phyloP scores from a whole-genome alignment of 257 asterid species.

The Solanum boliviense region DNA sequence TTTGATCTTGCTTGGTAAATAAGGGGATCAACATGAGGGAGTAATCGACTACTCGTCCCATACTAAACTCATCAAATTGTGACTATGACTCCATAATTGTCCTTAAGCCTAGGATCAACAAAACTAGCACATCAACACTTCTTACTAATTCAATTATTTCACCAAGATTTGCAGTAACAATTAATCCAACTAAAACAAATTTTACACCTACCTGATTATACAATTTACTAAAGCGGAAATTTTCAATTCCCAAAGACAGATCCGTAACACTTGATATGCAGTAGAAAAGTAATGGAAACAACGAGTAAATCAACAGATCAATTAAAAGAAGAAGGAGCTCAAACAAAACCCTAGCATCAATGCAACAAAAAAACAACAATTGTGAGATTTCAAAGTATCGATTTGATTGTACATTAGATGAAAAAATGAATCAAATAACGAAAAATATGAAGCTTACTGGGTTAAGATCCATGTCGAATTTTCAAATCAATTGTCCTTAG shows the following conservation, averaged over 20 bases:
- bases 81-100: neutral
- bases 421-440: neutral
- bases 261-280: neutral
- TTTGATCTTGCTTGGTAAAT: neutral
- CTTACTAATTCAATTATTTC: neutral
- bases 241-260: neutral
- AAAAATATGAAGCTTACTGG: conserved; percentile 5
- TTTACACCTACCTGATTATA: neutral
- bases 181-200: neutral
- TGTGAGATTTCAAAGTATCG: neutral
- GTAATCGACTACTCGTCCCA: neutral
- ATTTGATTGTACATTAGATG: neutral
- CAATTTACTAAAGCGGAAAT: neutral
- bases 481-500: neutral
- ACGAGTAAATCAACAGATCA: neutral
- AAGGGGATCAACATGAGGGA: neutral
- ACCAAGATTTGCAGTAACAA: neutral
- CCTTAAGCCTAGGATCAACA: neutral
- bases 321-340: neutral
- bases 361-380: neutral
- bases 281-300: neutral
- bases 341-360: neutral
- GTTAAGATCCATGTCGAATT: conserved; percentile 7
- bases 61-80: neutral
- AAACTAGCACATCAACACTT: neutral